Base-by-base conservation (phyloP, 257 asterid genomes). In the Cinchona pubescens region DNA sequence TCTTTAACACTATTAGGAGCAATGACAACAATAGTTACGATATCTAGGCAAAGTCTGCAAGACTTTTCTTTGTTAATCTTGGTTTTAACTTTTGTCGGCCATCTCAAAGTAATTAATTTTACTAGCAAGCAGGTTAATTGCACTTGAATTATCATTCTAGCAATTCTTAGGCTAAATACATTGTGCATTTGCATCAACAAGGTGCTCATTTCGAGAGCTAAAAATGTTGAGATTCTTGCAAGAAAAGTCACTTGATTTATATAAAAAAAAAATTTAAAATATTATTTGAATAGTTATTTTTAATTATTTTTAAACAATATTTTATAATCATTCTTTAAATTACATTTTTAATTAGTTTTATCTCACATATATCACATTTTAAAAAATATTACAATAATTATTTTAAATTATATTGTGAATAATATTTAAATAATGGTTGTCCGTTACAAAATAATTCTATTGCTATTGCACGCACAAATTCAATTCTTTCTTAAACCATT, bases 61-160 rank as follows among this genome's bases (percentile, higher is more conserved):
- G 59, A 43, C 65, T 76, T 51, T 34, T 75, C 40, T 70, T 71
- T 69, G 62, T 12, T 67, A 71, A 71, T 55, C 75, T 71, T 71
- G 75, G 65, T n/a, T 71, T 55, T 63, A 60, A 75, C 62, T 37
- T 63, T 67, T 75, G 74, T 75, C 79, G 69, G 79, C 79, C 74
- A 75, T 56, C 34, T 38, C 5, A 2, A 51, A 32, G 58, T 53
- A 42, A 60, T 19, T 9, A 9, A 18, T 42, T 34, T 67, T 40
- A 55, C 12, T 51, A 48, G 37, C 37, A 43, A 42, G 42, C 64
- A 70, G 5, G 64, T 21, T 51, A 51, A 35, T 71, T 11, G n/a
- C 34, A 21, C 19, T 35, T 53, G 55, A 21, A 35, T 23, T 25
- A 71, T 71, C 15, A 53, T 2, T 9, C 64, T 42, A 55, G 23